Evolutionary conservation across 2,329 filamentous ascomycete genomes (phyloP), one percentile per base, ranked within the genome.

Genomic region (Monilinia laxa): DNA sequence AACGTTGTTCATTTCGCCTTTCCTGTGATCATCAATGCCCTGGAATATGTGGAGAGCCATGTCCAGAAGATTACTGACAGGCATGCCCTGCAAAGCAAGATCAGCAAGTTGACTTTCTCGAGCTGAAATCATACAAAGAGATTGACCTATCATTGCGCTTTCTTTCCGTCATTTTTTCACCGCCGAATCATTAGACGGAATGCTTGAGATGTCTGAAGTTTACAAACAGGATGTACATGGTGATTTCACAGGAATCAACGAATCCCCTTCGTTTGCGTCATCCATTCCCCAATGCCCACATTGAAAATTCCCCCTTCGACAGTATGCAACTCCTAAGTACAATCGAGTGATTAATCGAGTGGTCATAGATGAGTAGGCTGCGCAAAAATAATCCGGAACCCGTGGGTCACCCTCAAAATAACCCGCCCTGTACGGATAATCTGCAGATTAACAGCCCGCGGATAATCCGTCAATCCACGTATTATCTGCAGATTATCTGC

Each of bases 131-230:
- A 0, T 91, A 89, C 73, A 71, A 70, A 0, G 85, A 90, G 0
- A 78, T 87, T 31, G 77, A 90, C 89, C 89, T 0, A 85, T 85
- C 68, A 81, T 91, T 25, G 83, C 90, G 59, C 84, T 85, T 0
- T 75, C 77, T 2, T 92, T 88, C 68, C 85, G 86, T 0, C 89
- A 92, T 72, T 82, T 90, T 69, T 78, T 87, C 64, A 89, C 86
- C 0, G 77, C 82, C 2, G 79, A 81, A 40, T 86, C 79, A 1
- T 82, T 91, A 77, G 89, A 91, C 73, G 84, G 83, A 0, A 76
- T 81, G 16, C 16, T 90, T 79, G 79, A 79, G 0, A 81, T 91
- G 77, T 67, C 70, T 2, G 75, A 78, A 71, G 70, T 28, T 65
- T 79, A 69, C 68, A 66, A 25, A 73, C 75, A 25, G 70, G 65